A percentile compares a stretch with the other conserved stretches of the same genome.
phyloP scores from a whole-genome alignment of 768 basidiomycete species.

The Neoboletus subvelutipes region DNA sequence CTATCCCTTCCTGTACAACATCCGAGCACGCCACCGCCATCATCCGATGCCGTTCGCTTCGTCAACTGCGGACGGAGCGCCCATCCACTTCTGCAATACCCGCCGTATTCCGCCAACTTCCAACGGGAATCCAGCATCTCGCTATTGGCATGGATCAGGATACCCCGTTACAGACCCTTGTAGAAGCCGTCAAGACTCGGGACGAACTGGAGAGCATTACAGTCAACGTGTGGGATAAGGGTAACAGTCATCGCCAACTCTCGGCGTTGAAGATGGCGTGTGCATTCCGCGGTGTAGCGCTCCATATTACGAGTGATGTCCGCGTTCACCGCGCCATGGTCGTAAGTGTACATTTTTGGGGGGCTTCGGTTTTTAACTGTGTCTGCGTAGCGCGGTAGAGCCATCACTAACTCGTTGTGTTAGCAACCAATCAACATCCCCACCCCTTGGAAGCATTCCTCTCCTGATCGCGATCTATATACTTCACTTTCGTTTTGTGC shows the following conservation, averaged over 20 bases:
- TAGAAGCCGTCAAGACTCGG: constrained; percentile 51
- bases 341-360: constrained; percentile 38
- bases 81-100: constrained; percentile 41
- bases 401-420: constrained; percentile 11
- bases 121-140: constrained; percentile 50
- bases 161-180: constrained; percentile 51
- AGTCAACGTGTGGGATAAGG: constrained; percentile 54
- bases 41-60: constrained; percentile 48
- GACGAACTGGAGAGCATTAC: constrained; percentile 48
- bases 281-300: constrained; percentile 56
- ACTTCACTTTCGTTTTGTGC: constrained; percentile 3
- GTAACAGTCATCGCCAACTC: constrained; percentile 49
- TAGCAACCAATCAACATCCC: constrained; percentile 14
- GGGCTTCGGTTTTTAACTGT: constrained; percentile 14
- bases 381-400: constrained; percentile 22
- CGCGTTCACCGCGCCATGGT: constrained; percentile 49
- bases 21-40: constrained; percentile 47
- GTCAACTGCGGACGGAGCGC: constrained; percentile 56
- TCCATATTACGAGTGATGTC: constrained; percentile 52
- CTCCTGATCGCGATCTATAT: neutral
- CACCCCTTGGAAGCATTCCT: neutral
- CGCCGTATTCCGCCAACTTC: constrained; percentile 47
- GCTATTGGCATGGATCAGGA: constrained; percentile 61
- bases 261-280: constrained; percentile 61
- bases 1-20: constrained; percentile 54